phyloP scores from a whole-genome alignment of 1,284 basidiomycete species.

The Cystobasidium pallidum region DNA sequence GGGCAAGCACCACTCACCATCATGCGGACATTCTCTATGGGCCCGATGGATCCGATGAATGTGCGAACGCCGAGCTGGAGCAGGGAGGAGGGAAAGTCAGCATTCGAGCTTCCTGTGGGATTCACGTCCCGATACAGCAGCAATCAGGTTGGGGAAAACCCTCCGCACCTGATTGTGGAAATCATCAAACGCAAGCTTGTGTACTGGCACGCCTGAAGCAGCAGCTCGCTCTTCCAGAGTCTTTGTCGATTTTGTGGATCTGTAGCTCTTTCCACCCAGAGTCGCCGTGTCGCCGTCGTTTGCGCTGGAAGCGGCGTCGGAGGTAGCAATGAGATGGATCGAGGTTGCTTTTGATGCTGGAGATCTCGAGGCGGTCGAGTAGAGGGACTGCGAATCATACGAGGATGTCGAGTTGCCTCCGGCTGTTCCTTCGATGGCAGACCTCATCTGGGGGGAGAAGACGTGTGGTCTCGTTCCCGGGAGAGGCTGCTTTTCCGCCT shows the following conservation, averaged over 20 bases:
- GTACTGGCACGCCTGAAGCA: constrained; percentile 62
- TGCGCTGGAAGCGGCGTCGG: constrained; percentile 35
- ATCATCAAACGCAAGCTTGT: constrained; percentile 76
- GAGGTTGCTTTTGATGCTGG: constrained; percentile 43
- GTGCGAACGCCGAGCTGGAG: constrained; percentile 76
- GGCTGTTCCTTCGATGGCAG: constrained; percentile 26
- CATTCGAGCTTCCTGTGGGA: background rate
- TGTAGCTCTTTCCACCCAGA: constrained; percentile 30
- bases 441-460: constrained; percentile 39
- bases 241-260: constrained; percentile 26
- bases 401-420: constrained; percentile 40
- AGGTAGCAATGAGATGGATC: constrained; percentile 45
- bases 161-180: constrained; percentile 73
- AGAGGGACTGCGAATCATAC: constrained; percentile 42
- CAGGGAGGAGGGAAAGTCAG: constrained; percentile 49
- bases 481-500: constrained; percentile 49
- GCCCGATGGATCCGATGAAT: constrained; percentile 86
- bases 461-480: constrained; percentile 46
- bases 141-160: too few relatives aligned
- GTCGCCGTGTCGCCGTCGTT: constrained; percentile 35
- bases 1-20: constrained; percentile 68
- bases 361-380: constrained; percentile 37
- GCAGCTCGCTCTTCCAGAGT: constrained; percentile 38
- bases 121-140: too few relatives aligned
- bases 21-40: constrained; percentile 69